Conservation (phyloP, 2,329 filamentous ascomycete genomes). For the Pseudogymnoascus sp. region DNA sequence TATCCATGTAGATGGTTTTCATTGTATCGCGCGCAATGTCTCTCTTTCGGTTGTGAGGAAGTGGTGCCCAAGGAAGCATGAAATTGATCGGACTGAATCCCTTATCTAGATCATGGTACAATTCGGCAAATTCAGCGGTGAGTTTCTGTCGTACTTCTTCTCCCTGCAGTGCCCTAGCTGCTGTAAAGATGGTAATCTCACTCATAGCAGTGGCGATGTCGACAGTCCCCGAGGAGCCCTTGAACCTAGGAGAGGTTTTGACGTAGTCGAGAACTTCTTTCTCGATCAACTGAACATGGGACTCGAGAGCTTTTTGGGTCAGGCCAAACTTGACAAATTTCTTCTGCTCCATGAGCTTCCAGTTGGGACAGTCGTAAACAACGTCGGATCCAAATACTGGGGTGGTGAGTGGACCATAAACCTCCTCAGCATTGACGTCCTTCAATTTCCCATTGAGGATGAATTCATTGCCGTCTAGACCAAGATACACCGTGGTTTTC, state of each 20-base stretch:
- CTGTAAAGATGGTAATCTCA: slow-evolving; percentile 84
- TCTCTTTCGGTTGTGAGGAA: slow-evolving; percentile 82
- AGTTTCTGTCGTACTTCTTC: slow-evolving; percentile 74
- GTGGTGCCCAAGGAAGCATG: slow-evolving; percentile 77
- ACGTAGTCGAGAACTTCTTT: slow-evolving; percentile 67
- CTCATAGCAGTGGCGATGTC: slow-evolving; percentile 71
- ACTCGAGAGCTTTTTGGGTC: slow-evolving; percentile 63
- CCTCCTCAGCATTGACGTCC: slow-evolving; percentile 79
- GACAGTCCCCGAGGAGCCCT: slow-evolving; percentile 59
- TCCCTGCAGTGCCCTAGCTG: slow-evolving; percentile 77
- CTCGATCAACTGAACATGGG: slow-evolving; percentile 72
- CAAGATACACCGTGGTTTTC: slow-evolving; percentile 80
- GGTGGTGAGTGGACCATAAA: slow-evolving; percentile 59
- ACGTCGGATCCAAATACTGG: slow-evolving; percentile 76
- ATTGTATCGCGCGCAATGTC: slow-evolving; percentile 75
- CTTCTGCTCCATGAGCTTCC: slow-evolving; percentile 94
- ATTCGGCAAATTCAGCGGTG: slow-evolving; percentile 68
- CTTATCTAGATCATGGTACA: slow-evolving; percentile 86
- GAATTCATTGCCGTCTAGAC: slow-evolving; percentile 79
- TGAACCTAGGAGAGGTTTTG: slow-evolving; percentile 58
- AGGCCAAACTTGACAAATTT: slow-evolving; percentile 72
- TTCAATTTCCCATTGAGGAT: slow-evolving; percentile 81
- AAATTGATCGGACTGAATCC: slow-evolving; percentile 88
- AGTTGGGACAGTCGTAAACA: slow-evolving; percentile 83
- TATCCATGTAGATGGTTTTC: slow-evolving; percentile 73